phyloP scores from a whole-genome alignment of 495 filamentous ascomycete species.

The Daldinia vernicosa region DNA sequence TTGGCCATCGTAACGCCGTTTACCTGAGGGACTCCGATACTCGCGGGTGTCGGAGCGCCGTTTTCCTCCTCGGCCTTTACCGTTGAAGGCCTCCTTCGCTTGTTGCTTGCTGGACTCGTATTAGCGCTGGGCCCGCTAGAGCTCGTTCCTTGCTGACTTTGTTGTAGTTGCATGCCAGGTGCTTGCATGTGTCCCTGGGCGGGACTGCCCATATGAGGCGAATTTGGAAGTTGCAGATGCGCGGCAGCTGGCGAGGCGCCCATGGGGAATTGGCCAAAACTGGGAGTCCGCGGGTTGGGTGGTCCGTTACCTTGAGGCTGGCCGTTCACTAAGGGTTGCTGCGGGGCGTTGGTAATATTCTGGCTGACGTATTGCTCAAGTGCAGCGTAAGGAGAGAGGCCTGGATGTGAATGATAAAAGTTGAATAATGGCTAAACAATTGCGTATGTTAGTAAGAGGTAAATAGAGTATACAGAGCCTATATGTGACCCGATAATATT shows the following conservation, averaged over 20 bases:
- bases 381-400: conserved; percentile 66
- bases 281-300: conserved; percentile 55
- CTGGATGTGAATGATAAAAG: conserved; percentile 66
- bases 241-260: conserved; percentile 63
- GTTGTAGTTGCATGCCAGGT: conserved; percentile 74
- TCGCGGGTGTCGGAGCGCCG: conserved; percentile 54
- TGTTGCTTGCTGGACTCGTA: conserved; percentile 82
- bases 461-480: neutral
- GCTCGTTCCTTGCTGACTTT: conserved; percentile 74
- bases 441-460: conserved; percentile 17
- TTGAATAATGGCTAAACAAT: conserved; percentile 61
- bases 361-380: conserved; percentile 67
- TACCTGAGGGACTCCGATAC: conserved; percentile 53
- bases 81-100: conserved; percentile 77
- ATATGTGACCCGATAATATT: too few species aligned
- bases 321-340: conserved; percentile 50
- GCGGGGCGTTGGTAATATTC: conserved; percentile 45
- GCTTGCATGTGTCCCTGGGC: conserved; percentile 67
- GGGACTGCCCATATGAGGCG: conserved; percentile 67
- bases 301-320: conserved; percentile 47
- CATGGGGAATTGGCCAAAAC: conserved; percentile 61
- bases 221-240: conserved; percentile 67
- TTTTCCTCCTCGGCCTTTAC: conserved; percentile 80
- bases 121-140: conserved; percentile 81
- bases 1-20: conserved; percentile 53